Conservation (phyloP, 2,329 filamentous ascomycete genomes). For the Clonostachys rosea region DNA sequence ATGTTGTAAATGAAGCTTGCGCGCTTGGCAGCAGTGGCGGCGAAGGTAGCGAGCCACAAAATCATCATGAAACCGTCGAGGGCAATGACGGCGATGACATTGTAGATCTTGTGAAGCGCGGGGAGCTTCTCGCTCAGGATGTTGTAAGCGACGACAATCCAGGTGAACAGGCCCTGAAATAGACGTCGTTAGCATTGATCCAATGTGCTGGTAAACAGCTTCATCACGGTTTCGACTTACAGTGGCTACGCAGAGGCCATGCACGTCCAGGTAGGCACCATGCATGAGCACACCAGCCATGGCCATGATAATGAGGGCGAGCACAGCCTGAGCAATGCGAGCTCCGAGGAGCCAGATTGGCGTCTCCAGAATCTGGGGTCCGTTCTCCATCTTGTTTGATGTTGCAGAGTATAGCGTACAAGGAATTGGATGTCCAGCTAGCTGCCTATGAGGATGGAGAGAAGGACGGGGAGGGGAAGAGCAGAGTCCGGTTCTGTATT, state of each 20-base stretch:
- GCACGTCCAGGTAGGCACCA: constrained; percentile 27
- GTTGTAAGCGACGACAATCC: constrained; percentile 34
- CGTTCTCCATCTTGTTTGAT: neutral
- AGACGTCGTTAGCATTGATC: constrained; percentile 4
- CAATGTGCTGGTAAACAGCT: too few species aligned
- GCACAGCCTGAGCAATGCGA: constrained; percentile 31
- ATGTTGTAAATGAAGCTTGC: constrained; percentile 24
- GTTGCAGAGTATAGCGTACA: neutral
- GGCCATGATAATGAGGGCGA: constrained; percentile 37
- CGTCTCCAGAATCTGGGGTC: constrained; percentile 27
- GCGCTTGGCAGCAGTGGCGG: constrained; percentile 31
- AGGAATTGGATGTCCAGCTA: too few species aligned
- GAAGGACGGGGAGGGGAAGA: too few species aligned
- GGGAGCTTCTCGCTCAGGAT: constrained; percentile 32
- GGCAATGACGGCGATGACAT: constrained; percentile 36
- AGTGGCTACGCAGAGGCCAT: constrained; percentile 32
- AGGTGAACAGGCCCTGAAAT: constrained; percentile 36
- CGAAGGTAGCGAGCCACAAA: constrained; percentile 41
- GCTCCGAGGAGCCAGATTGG: constrained; percentile 36
- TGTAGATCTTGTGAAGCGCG: constrained; percentile 26
- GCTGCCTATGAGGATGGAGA: too few species aligned
- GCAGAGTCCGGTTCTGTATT: too few species aligned
- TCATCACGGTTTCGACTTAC: constrained; percentile 16
- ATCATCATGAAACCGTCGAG: constrained; percentile 37
- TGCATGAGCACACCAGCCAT: constrained; percentile 34